Evolutionary conservation across 495 filamentous ascomycete species (phyloP), one percentile per base, ranked within the genome.

Genomic region (Friedmanniomyces endolithicus): DNA sequence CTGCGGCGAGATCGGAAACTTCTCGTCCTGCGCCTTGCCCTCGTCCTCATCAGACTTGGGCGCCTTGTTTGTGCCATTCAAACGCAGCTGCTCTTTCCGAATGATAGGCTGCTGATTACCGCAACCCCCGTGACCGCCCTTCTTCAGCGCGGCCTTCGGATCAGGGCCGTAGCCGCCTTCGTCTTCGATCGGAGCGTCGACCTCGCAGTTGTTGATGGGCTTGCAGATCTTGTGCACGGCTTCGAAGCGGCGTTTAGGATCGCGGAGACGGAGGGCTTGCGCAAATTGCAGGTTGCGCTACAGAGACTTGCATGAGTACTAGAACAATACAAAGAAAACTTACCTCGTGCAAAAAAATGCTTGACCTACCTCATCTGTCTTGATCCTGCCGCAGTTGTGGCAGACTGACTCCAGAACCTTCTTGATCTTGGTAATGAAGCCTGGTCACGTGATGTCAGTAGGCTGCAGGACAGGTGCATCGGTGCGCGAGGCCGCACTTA

Each of bases 321-420:
- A 37, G 74, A 70, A 72, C 59, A 60, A 68, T 65, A 63, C 67
- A 68, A 48, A 66, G 67, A 66, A 63, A 55, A 17, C 47, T 27
- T 54, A 51, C 49, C 52, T 53, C 57, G 50, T 58, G n/a, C 29
- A 16, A 74, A 70, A 75, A 75, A 81, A 25, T 17, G 43, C 50
- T 52, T n/a, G 11, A 88, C 92, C 87, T 80, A 96, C 90, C 81
- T 84, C 84, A 77, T 95, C 88, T 66, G 86, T 81, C 71, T 92
- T 77, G 61, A 97, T 85, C 77, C 88, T 95, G 68, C 88, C 87
- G 75, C 92, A 99, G 71, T 92, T 95, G 72, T 92, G 90, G 77
- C 92, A 99, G 65, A 97, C 90, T 31, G 86, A 88, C 77, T 99
- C 92, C 60, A 99, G 76, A 55, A 99, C 75, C 75, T 95, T 97